Percentiles rank a stretch among this genome's conserved stretches.
Conservation (phyloP, 2,329 filamentous ascomycete genomes). For the Chaetomiaceae sp. region DNA sequence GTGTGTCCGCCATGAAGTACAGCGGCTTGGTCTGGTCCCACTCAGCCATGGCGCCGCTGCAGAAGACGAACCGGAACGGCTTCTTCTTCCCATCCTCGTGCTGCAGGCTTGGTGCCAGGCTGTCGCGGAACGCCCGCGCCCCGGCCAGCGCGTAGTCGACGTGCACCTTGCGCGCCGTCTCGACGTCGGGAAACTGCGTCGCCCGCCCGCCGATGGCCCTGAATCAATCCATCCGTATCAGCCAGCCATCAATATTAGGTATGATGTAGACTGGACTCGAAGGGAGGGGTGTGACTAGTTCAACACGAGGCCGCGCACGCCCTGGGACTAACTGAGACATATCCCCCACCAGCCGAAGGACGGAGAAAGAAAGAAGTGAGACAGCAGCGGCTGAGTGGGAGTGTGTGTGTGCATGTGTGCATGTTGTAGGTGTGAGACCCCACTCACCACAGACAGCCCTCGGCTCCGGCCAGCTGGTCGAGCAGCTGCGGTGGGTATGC, state of each 20-base stretch:
- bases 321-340: too few species aligned
- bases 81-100: constrained; percentile 25
- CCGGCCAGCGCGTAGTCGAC: constrained; percentile 55
- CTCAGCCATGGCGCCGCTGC: constrained; percentile 31
- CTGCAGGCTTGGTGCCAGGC: constrained; percentile 28
- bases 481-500: constrained; percentile 41
- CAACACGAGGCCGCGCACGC: too few species aligned
- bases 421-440: too few species aligned
- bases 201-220: constrained; percentile 39
- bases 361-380: too few species aligned
- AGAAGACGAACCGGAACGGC: constrained; percentile 39
- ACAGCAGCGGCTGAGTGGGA: too few species aligned
- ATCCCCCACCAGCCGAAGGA: too few species aligned
- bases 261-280: not conserved
- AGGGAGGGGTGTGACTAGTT: too few species aligned
- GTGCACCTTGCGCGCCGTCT: constrained; percentile 43
- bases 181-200: constrained; percentile 44
- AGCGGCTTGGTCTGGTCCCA: constrained; percentile 29
- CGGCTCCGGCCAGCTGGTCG: constrained; percentile 27
- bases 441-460: constrained; percentile 11
- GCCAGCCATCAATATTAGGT: not conserved
- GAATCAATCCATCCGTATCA: not conserved
- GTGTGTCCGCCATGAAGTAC: constrained; percentile 32
- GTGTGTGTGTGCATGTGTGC: too few species aligned
- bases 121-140: constrained; percentile 30